These are phyloP conservation scores for Laguncularia racemosa DNA, from an alignment of 345 rosid genomes.

Conservation along the genomic window DNA sequence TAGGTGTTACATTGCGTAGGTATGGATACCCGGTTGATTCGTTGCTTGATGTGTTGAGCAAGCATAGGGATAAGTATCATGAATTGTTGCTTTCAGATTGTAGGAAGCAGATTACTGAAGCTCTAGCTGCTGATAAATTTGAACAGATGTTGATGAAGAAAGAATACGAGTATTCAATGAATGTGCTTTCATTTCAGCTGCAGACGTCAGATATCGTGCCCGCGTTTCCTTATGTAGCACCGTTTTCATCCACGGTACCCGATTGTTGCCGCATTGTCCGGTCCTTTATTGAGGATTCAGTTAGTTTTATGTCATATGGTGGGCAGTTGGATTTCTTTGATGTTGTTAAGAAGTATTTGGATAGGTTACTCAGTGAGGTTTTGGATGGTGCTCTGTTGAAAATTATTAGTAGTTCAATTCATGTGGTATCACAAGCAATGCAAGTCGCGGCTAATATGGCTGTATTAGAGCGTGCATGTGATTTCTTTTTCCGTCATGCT, in stretches of 20 bases:
- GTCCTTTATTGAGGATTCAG: constrained; percentile 91
- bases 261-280: constrained; percentile 95
- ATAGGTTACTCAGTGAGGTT: constrained; percentile 79
- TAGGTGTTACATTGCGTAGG: constrained; percentile 82
- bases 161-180: constrained; percentile 95
- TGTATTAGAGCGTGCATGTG: constrained; percentile 94
- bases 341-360: constrained; percentile 86
- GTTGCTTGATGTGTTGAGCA: constrained; percentile 83
- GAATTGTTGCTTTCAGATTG: constrained; percentile 92
- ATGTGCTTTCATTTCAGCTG: constrained; percentile 91
- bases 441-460: constrained; percentile 98
- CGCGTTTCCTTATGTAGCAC: constrained; percentile 87
- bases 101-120: constrained; percentile 83
- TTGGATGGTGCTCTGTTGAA: constrained; percentile 80
- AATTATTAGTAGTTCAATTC: constrained; percentile 65
- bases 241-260: constrained; percentile 89
- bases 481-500: constrained; percentile 90
- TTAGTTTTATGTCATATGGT: constrained; percentile 91
- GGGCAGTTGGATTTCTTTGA: constrained; percentile 95
- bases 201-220: constrained; percentile 87
- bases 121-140: constrained; percentile 86
- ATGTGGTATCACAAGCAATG: constrained; percentile 95
- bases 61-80: constrained; percentile 92
- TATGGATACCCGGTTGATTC: constrained; percentile 86
- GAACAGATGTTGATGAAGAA: constrained; percentile 99